Conservation (phyloP, 495 filamentous ascomycete species). For the Astrothelium macrocarpum region DNA sequence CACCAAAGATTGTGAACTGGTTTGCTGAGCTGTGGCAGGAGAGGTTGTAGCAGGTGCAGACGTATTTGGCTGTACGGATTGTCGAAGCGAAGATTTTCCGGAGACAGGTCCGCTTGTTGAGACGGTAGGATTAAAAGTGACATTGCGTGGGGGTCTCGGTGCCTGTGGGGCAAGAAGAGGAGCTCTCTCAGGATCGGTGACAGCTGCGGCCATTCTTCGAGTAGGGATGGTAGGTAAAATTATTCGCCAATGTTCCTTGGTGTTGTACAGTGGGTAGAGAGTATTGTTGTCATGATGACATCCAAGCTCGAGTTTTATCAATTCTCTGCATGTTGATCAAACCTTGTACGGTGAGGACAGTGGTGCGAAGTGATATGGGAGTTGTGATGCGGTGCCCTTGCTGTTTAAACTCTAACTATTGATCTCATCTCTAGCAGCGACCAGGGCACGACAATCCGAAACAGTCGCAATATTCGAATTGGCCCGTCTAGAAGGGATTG, state of each 20-base stretch:
- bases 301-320: not conserved
- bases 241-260: too few relatives aligned
- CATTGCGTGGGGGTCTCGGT: constrained; percentile 40
- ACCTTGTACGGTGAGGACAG: not conserved
- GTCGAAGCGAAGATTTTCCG: constrained; percentile 38
- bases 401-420: not conserved
- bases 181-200: not conserved
- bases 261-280: not conserved
- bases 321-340: not conserved
- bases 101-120: constrained; percentile 41
- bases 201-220: not conserved
- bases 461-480: not conserved
- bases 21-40: constrained; percentile 9
- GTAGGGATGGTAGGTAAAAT: not conserved
- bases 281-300: not conserved
- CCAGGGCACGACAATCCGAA: not conserved
- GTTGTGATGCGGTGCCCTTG: not conserved
- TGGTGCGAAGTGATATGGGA: not conserved
- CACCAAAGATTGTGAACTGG: constrained; percentile 56
- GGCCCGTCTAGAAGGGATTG: not conserved
- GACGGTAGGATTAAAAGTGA: constrained; percentile 64
- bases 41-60: constrained; percentile 28
- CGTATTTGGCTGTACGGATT: constrained; percentile 29
- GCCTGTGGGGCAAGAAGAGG: constrained; percentile 9
- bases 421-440: not conserved